Evolutionary conservation across 208 protist genomes (phyloP), one percentile per base, ranked within the genome.

Genomic region (Leishmania tarentolae): DNA sequence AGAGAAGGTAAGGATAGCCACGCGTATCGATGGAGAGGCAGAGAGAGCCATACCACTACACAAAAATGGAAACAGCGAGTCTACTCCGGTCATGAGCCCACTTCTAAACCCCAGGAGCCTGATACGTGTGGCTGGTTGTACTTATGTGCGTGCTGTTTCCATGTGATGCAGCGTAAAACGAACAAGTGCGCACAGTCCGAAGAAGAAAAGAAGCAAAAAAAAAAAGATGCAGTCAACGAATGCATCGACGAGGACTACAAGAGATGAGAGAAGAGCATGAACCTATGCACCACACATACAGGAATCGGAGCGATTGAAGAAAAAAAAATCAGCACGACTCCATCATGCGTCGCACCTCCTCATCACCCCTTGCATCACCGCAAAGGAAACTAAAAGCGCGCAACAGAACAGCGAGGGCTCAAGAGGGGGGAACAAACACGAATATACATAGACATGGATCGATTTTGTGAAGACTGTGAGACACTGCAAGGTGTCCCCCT

Each of bases 81-180:
- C 2, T 71, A 8, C 74, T 76, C 73, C 59, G 59, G 56, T 40
- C 52, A 74, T 65, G 31, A 68, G 72, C 59, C 61, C 63, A 82
- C 77, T 82, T 76, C 77, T 79, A 79, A 82, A 81, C 71, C 44
- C 69, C 71, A 56, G 61, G 66, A 82, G 53, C 53, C 47, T 72
- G 79, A 42, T n/a, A 59, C 6, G 68, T 63, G 24, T 28, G 50
- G 56, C 24, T 37, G 66, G 7, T 31, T 31, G 28, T 71, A 8
- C 24, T 13, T 21, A 40, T n/a, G 66, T 44, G 66, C 40, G 24
- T n/a, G 66, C 15, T 19, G 57, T 31, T 63, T 63, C 17, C 28
- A 63, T 8, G 7, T 63, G 24, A 40, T 53, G 13, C 42, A 2
- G 35, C 5, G 44, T n/a, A 9, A 57, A 59, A 19, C 4, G 11